Evolutionary conservation across 192 early-diverging fungal species (phyloP).

Genomic region (Linnemannia exigua): DNA sequence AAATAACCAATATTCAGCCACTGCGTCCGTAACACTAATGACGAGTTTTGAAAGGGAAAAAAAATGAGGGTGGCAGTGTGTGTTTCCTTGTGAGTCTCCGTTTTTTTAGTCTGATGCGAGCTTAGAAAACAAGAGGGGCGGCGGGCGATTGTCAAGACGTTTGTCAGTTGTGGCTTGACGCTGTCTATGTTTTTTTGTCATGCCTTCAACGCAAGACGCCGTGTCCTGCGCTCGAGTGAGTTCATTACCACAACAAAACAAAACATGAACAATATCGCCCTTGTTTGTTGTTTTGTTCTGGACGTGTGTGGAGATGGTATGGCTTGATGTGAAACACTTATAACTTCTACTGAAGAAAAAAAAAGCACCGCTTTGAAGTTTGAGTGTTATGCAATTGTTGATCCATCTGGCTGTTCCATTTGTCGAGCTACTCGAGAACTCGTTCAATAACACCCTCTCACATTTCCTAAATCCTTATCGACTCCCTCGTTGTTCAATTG

Average conservation of each 20-base stretch:
- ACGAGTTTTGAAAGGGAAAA: background rate
- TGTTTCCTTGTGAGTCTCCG: background rate
- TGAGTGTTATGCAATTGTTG: background rate
- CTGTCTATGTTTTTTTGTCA: background rate
- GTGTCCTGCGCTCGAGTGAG: background rate
- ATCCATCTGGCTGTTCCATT: background rate
- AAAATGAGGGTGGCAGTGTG: background rate
- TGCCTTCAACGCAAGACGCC: background rate
- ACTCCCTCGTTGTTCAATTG: background rate
- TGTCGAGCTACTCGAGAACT: background rate
- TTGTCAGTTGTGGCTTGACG: background rate
- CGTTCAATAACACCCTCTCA: slow-evolving; percentile 8
- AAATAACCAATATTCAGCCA: background rate
- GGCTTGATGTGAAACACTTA: no score
- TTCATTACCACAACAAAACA: background rate
- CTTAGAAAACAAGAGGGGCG: background rate
- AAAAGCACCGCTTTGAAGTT: no score
- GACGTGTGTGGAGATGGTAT: background rate
- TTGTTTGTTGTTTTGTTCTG: background rate
- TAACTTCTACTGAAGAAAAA: no score
- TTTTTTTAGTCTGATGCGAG: no score
- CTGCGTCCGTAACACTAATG: background rate
- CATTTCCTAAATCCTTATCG: background rate
- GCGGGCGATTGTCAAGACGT: background rate
- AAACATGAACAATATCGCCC: background rate